These are phyloP conservation scores for Salix caprea DNA, from an alignment of 345 rosid species.

Conservation along the genomic window DNA sequence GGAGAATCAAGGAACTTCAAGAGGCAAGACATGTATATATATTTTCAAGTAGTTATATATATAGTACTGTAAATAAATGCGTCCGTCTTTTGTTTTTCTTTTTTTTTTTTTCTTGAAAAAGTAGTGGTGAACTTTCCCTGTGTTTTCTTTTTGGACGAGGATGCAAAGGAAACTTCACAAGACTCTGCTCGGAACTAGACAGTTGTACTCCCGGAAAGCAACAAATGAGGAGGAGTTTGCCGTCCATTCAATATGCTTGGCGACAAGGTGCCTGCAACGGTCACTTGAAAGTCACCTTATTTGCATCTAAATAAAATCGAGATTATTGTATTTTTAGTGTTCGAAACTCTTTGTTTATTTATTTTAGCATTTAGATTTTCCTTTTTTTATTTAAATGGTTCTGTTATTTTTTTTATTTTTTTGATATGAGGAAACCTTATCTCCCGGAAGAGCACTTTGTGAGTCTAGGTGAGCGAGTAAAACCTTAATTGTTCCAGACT, in stretches of 20 bases:
- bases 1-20: not conserved
- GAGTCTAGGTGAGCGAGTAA: accelerated
- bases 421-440: too few species aligned
- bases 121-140: not conserved
- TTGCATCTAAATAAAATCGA: not conserved
- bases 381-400: too few species aligned
- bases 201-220: not conserved
- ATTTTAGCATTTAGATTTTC: too few species aligned
- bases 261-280: not conserved
- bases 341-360: too few species aligned
- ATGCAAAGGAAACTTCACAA: constrained; percentile 17
- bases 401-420: too few species aligned
- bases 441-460: too few species aligned
- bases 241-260: constrained; percentile 6
- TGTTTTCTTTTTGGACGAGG: constrained; percentile 16
- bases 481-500: accelerated
- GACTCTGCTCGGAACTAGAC: not conserved
- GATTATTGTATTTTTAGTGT: too few species aligned
- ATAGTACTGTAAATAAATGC: not conserved
- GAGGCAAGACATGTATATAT: not conserved
- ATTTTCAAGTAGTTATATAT: too few species aligned
- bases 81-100: not conserved
- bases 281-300: not conserved
- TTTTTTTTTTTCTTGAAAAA: not conserved
- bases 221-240: constrained; percentile 2